These are phyloP conservation scores for Avena insularis DNA, from an alignment of 176 grass and related monocot species.

Conservation along the genomic window DNA sequence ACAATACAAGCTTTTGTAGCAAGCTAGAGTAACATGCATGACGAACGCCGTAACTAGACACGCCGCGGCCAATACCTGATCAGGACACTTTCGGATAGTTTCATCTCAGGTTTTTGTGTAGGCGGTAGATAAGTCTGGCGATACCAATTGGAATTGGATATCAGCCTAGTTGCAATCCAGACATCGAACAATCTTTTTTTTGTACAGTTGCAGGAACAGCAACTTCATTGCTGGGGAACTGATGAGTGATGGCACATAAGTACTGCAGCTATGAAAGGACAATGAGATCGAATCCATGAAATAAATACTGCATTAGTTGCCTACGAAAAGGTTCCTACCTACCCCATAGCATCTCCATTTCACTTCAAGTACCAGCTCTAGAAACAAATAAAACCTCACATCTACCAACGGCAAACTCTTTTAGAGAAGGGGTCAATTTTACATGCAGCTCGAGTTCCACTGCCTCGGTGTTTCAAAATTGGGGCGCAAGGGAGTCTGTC, in stretches of 20 bases:
- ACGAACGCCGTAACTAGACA: background rate
- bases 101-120: background rate
- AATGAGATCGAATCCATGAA: background rate
- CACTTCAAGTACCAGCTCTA: too few relatives aligned
- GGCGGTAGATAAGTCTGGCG: background rate
- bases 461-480: conserved; percentile 2
- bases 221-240: background rate
- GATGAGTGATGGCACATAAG: too few relatives aligned
- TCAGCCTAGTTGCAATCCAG: background rate
- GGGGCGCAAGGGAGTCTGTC: background rate
- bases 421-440: background rate
- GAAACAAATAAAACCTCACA: too few relatives aligned
- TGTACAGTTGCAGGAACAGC: background rate
- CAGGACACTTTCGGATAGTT: too few relatives aligned
- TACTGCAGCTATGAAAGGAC: conserved; percentile 10
- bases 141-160: background rate
- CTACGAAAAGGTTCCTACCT: background rate
- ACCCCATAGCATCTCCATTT: background rate
- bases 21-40: too few relatives aligned
- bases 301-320: background rate
- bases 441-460: conserved; percentile 15
- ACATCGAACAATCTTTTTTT: background rate
- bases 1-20: too few relatives aligned
- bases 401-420: background rate
- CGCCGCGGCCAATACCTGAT: background rate